Conservation (phyloP, 2,329 filamentous ascomycete genomes). For the Penicillium brasilianum region DNA sequence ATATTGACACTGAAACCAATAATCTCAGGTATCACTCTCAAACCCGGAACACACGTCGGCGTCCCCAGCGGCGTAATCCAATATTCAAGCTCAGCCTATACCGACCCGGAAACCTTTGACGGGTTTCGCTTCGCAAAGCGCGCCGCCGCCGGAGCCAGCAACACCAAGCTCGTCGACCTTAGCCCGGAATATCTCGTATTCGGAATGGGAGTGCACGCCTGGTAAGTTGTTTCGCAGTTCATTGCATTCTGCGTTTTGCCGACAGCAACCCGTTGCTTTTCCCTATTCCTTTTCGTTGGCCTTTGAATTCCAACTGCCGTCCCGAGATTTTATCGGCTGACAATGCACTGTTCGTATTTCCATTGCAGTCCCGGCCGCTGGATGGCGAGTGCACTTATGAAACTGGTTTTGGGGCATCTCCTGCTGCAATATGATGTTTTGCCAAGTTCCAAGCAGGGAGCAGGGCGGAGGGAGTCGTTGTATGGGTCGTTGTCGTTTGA, state of each 20-base stretch:
- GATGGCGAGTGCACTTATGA: constrained; percentile 31
- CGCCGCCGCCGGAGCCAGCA: constrained; percentile 21
- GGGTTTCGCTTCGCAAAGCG: constrained; percentile 29
- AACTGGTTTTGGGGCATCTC: constrained; percentile 26
- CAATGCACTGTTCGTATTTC: constrained; percentile 11
- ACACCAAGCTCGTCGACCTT: constrained; percentile 25
- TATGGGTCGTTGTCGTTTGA: constrained; percentile 30
- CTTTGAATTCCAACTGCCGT: constrained; percentile 23
- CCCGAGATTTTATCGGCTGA: constrained; percentile 19
- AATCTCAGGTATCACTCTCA: constrained; percentile 23
- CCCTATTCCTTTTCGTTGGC: not conserved
- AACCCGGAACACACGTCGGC: constrained; percentile 29
- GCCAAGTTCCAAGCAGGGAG: constrained; percentile 11
- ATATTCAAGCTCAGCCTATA: constrained; percentile 20
- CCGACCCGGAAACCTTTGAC: constrained; percentile 25
- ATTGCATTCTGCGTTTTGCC: not conserved
- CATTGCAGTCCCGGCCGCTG: constrained; percentile 28
- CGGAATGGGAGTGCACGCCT: constrained; percentile 30
- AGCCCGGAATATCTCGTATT: constrained; percentile 33
- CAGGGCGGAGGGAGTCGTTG: constrained; percentile 6
- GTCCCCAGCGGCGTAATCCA: constrained; percentile 28
- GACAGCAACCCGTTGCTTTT: not conserved
- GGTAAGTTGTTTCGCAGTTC: constrained; percentile 17
- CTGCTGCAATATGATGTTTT: constrained; percentile 25
- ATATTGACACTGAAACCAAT: not conserved